Conservation (phyloP, 1,284 basidiomycete species). For the Trichosporon coremiiforme region DNA sequence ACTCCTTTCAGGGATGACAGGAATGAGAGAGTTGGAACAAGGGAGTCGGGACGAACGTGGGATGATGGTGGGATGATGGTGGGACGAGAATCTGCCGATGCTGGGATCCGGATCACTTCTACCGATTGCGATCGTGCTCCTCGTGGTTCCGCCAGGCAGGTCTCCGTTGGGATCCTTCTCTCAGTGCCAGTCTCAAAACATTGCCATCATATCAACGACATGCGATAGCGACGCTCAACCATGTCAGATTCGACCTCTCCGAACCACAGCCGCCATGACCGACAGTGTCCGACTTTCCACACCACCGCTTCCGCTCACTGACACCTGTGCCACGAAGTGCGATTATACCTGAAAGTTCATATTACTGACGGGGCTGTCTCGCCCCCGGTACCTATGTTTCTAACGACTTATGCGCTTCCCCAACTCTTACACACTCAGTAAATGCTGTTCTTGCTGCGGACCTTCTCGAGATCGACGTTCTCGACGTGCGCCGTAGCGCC, state of each 20-base stretch:
- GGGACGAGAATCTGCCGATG: not conserved
- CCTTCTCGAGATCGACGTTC: conserved; percentile 5
- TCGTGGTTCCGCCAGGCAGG: too few species aligned
- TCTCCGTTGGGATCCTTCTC: too few species aligned
- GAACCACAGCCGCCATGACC: too few species aligned
- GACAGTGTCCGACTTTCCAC: too few species aligned
- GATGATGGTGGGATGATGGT: too few species aligned
- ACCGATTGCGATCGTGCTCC: not conserved
- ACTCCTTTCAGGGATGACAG: not conserved
- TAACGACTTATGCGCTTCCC: not conserved
- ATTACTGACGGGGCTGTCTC: not conserved
- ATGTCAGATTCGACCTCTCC: too few species aligned
- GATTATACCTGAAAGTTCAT: not conserved
- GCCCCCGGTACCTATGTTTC: not conserved
- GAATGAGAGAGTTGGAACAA: too few species aligned
- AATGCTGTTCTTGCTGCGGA: not conserved
- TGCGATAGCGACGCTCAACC: too few species aligned
- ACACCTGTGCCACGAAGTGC: not conserved
- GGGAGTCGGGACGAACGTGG: not conserved
- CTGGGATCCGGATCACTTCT: not conserved
- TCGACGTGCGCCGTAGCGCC: not conserved
- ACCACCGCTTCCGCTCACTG: too few species aligned
- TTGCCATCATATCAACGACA: too few species aligned
- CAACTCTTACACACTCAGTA: not conserved
- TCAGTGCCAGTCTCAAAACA: too few species aligned